Evolutionary conservation across 2,329 filamentous ascomycete species (phyloP).

Genomic region (Pseudocercospora pini-densiflorae): DNA sequence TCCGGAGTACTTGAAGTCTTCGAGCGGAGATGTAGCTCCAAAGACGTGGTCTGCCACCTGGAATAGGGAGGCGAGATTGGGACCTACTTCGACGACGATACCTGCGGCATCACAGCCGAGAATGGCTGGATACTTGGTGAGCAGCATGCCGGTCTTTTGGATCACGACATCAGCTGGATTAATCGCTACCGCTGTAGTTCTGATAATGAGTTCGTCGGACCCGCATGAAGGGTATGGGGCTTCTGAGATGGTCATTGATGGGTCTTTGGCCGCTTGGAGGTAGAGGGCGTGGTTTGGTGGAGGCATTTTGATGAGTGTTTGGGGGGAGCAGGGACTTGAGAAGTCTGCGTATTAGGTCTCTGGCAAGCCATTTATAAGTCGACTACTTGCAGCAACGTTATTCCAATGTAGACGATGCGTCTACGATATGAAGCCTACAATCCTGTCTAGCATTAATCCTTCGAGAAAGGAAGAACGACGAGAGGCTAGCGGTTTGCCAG

Average conservation of each 20-base stretch:
- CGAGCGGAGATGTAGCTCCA: background rate
- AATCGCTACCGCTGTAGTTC: slow-evolving; percentile 44
- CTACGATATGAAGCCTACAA: too few relatives aligned
- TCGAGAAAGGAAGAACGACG: background rate
- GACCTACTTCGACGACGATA: slow-evolving; percentile 26
- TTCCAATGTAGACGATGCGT: too few relatives aligned
- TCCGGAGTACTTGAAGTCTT: background rate
- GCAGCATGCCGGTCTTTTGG: slow-evolving; percentile 34
- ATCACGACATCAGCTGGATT: slow-evolving; percentile 47
- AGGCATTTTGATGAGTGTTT: background rate
- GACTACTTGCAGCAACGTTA: too few relatives aligned
- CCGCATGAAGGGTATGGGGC: slow-evolving; percentile 29
- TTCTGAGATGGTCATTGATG: slow-evolving; percentile 13
- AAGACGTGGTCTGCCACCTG: background rate
- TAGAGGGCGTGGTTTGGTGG: background rate
- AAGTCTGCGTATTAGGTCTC: too few relatives aligned
- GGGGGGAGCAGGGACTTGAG: too few relatives aligned
- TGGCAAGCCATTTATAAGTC: too few relatives aligned
- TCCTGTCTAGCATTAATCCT: too few relatives aligned
- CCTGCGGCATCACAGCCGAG: slow-evolving; percentile 36
- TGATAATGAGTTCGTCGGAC: slow-evolving; percentile 41
- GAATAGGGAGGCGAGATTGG: background rate
- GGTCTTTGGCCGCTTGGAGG: background rate
- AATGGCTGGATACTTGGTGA: slow-evolving; percentile 35
- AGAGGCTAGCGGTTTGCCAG: background rate